Evolutionary conservation across 192 early-diverging fungal species (phyloP).

Genomic region (Physocladia obscura): DNA sequence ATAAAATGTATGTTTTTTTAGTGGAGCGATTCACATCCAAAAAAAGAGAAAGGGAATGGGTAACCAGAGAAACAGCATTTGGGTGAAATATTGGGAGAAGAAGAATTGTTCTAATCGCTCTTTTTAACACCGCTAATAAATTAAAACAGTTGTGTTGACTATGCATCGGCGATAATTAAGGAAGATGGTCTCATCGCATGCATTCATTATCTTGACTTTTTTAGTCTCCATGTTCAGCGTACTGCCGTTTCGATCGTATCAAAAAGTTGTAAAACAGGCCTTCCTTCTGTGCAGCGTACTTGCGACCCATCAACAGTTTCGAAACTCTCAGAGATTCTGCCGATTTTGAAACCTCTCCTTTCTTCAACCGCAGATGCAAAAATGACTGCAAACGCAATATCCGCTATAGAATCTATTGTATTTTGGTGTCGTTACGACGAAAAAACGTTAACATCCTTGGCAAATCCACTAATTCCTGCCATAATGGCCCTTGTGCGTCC

Average conservation of each 20-base stretch:
- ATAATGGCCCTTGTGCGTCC: slow-evolving; percentile 52
- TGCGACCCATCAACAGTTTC: slow-evolving; percentile 53
- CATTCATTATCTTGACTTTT: slow-evolving; percentile 88
- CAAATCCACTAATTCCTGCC: slow-evolving; percentile 57
- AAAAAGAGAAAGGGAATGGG: too few relatives aligned
- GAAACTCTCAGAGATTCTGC: slow-evolving; percentile 67
- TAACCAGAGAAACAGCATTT: too few relatives aligned
- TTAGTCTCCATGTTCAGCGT: slow-evolving; percentile 79
- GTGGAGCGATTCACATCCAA: too few relatives aligned
- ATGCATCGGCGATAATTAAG: slow-evolving; percentile 64
- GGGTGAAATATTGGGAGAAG: too few relatives aligned
- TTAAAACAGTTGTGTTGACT: slow-evolving; percentile 45
- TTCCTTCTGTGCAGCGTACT: slow-evolving; percentile 15
- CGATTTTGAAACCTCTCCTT: slow-evolving; percentile 70
- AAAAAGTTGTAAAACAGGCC: slow-evolving; percentile 36
- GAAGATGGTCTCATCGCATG: slow-evolving; percentile 74
- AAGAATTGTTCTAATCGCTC: too few relatives aligned
- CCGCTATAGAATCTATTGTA: slow-evolving; percentile 62
- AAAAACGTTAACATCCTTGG: slow-evolving; percentile 57
- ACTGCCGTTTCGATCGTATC: slow-evolving; percentile 70
- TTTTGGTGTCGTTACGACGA: slow-evolving; percentile 58
- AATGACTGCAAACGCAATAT: slow-evolving; percentile 69
- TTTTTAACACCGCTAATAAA: background rate
- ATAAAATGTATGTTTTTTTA: slow-evolving; percentile 70
- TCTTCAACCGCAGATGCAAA: slow-evolving; percentile 65